phyloP scores from a whole-genome alignment of 495 filamentous ascomycete genomes.

The Penicillium atrosanguineum region DNA sequence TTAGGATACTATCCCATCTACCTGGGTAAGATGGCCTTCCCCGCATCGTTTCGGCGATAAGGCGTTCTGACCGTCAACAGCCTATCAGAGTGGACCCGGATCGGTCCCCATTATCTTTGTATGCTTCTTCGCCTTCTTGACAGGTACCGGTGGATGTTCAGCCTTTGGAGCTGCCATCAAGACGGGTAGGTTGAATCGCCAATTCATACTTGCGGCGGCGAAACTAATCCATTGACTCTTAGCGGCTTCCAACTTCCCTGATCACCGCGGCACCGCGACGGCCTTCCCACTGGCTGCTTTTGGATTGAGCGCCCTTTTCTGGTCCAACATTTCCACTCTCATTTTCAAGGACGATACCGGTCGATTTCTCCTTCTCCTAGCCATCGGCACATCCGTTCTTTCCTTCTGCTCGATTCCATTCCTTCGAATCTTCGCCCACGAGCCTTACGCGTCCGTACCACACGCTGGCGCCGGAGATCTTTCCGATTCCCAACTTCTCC shows the following conservation, averaged over 20 bases:
- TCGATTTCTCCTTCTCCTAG: slow-evolving; percentile 74
- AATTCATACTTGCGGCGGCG: background rate
- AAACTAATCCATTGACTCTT: slow-evolving; percentile 1
- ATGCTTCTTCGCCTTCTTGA: slow-evolving; percentile 79
- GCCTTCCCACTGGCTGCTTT: slow-evolving; percentile 91
- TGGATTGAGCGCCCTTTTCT: slow-evolving; percentile 95
- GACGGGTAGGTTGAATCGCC: slow-evolving; percentile 43
- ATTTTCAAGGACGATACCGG: slow-evolving; percentile 83
- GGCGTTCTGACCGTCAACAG: slow-evolving; percentile 25
- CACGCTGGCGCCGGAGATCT: slow-evolving; percentile 36
- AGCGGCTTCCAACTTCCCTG: slow-evolving; percentile 90
- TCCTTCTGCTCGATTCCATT: slow-evolving; percentile 76
- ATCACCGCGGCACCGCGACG: slow-evolving; percentile 88
- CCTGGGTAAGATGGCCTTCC: slow-evolving; percentile 42
- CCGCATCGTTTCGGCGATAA: background rate
- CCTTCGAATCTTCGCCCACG: slow-evolving; percentile 64
- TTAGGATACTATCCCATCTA: slow-evolving; percentile 81
- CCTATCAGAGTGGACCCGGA: slow-evolving; percentile 47
- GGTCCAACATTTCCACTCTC: slow-evolving; percentile 71
- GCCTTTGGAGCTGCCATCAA: slow-evolving; percentile 88
- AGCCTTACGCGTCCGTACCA: slow-evolving; percentile 64
- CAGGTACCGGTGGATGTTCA: slow-evolving; percentile 81
- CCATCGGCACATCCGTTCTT: slow-evolving; percentile 74
- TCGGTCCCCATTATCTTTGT: slow-evolving; percentile 67
- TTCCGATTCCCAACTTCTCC: slow-evolving; percentile 57